phyloP scores from a whole-genome alignment of 225 moss, liverwort and hornwort species.

The Anthoceros angustus region DNA sequence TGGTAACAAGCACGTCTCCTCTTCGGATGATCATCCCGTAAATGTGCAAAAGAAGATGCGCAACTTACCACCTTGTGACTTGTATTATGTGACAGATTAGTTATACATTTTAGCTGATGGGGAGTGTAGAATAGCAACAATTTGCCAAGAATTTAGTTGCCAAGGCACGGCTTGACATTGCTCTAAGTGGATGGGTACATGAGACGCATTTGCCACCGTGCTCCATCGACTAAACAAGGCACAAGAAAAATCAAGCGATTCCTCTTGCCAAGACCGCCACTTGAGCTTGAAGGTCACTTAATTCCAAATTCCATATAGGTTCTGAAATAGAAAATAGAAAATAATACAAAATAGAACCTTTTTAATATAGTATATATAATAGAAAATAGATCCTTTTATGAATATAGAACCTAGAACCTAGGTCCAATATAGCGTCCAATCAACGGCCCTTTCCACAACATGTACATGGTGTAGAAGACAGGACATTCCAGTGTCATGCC shows the following conservation, averaged over 20 bases:
- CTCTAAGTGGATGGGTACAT: constrained; percentile 96
- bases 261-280: constrained; percentile 7
- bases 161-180: constrained; percentile 94
- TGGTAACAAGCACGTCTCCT: constrained; percentile 87
- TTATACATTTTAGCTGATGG: not conserved
- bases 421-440: not conserved
- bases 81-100: not conserved
- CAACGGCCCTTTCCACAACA: too few relatives aligned
- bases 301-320: not conserved
- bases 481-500: constrained; percentile 85
- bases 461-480: too few relatives aligned
- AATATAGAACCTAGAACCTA: not conserved
- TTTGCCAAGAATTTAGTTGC: constrained; percentile 67
- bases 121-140: not conserved
- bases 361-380: too few relatives aligned
- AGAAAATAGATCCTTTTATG: too few relatives aligned
- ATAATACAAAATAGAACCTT: too few relatives aligned
- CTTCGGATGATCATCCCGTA: constrained; percentile 51
- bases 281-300: not conserved
- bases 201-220: constrained; percentile 91
- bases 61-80: not conserved
- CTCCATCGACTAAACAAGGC: constrained; percentile 95
- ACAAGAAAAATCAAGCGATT: constrained; percentile 92
- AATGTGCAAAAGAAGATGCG: not conserved
- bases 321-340: constrained; percentile 56